These are phyloP conservation scores for Nothophoma quercina DNA, from an alignment of 2,329 filamentous ascomycete genomes.

Conservation along the genomic window DNA sequence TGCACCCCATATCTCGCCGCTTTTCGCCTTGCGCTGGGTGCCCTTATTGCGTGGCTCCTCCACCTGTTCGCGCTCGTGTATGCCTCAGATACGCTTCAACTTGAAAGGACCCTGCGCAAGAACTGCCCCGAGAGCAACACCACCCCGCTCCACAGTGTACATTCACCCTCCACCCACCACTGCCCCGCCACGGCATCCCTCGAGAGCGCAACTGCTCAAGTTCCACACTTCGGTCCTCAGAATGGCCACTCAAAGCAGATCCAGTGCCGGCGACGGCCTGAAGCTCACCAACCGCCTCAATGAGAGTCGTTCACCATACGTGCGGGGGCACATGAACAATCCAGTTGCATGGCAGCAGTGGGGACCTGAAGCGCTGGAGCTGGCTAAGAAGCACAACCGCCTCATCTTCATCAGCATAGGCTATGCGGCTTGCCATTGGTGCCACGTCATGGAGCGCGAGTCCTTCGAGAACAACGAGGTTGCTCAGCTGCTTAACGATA, in stretches of 20 bases:
- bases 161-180: slow-evolving; percentile 15
- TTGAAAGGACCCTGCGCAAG: slow-evolving; percentile 37
- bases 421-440: slow-evolving; percentile 93
- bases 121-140: slow-evolving; percentile 15
- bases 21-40: slow-evolving; percentile 12
- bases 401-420: slow-evolving; percentile 94
- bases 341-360: slow-evolving; percentile 92
- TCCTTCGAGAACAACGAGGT: slow-evolving; percentile 86
- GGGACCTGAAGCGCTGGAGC: slow-evolving; percentile 75
- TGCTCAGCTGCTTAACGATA: slow-evolving; percentile 80
- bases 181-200: slow-evolving; percentile 18
- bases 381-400: slow-evolving; percentile 83
- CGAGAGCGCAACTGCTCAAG: slow-evolving; percentile 32
- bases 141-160: slow-evolving; percentile 8
- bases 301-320: slow-evolving; percentile 72
- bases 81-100: slow-evolving; percentile 41
- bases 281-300: slow-evolving; percentile 63
- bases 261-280: slow-evolving; percentile 33
- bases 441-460: slow-evolving; percentile 90
- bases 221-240: slow-evolving; percentile 37
- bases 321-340: slow-evolving; percentile 78
- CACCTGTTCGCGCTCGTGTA: slow-evolving; percentile 23
- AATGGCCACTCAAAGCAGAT: slow-evolving; percentile 40
- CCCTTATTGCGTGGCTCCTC: slow-evolving; percentile 8
- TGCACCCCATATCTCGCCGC: slow-evolving; percentile 18